Percentiles rank a stretch among this genome's conserved stretches.
These are phyloP conservation scores for Arbutus unedo DNA, from an alignment of 148 eudicot genomes.

Conservation along the genomic window DNA sequence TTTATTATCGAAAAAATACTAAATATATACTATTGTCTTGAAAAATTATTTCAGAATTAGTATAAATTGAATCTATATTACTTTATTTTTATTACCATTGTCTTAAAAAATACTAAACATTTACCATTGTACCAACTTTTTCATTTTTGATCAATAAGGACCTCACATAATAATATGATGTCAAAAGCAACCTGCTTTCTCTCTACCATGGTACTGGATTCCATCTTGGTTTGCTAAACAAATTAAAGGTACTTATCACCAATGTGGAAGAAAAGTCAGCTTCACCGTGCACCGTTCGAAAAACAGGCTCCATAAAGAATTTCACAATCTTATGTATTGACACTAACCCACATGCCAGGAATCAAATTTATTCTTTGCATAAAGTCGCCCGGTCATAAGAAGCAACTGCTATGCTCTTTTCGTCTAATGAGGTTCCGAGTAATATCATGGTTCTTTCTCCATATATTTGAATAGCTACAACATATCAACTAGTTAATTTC, in stretches of 20 bases:
- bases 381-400: neutral
- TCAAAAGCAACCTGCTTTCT: slow-evolving; percentile 6
- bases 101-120: no score
- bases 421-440: neutral
- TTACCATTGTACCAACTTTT: neutral
- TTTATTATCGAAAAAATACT: no score
- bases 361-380: neutral
- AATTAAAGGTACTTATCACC: neutral
- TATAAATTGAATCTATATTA: no score
- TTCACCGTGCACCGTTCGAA: neutral
- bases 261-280: neutral
- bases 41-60: no score
- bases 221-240: neutral
- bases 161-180: neutral
- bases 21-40: no score
- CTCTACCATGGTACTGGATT: neutral
- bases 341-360: neutral
- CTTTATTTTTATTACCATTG: no score
- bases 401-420: neutral
- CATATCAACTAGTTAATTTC: no score
- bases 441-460: no score
- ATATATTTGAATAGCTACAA: no score
- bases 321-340: neutral
- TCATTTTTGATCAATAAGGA: neutral
- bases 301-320: neutral